These are phyloP conservation scores for Fusarium tjaetaba DNA, from an alignment of 2,329 filamentous ascomycete species.

Conservation along the genomic window DNA sequence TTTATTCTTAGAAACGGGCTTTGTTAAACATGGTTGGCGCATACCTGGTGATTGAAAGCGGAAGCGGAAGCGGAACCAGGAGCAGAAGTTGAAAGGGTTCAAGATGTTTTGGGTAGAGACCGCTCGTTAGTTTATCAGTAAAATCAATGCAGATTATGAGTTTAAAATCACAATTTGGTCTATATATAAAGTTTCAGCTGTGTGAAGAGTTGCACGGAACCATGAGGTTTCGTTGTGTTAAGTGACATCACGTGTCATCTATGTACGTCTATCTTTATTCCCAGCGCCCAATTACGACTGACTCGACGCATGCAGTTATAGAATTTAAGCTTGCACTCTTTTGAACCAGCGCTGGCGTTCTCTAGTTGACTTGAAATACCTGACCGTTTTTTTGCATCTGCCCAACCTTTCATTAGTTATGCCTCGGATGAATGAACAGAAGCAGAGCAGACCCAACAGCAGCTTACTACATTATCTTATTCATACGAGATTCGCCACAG, in stretches of 20 bases:
- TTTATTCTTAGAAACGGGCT: neutral
- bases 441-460: neutral
- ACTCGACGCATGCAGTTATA: neutral
- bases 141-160: neutral
- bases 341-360: neutral
- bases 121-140: conserved; percentile 16
- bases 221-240: neutral
- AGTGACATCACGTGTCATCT: neutral
- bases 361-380: neutral
- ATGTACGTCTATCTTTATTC: neutral
- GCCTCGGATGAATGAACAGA: neutral
- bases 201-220: neutral
- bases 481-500: conserved; percentile 33
- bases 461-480: conserved; percentile 10
- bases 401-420: neutral
- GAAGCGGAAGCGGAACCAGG: neutral
- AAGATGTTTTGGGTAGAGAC: neutral
- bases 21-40: neutral
- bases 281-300: neutral
- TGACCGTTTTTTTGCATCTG: neutral
- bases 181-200: neutral
- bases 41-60: neutral
- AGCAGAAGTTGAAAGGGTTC: neutral
- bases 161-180: neutral
- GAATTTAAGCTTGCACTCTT: conserved; percentile 8